Evolutionary conservation across 208 protist genomes (phyloP), one percentile per base, ranked within the genome.

Genomic region (Endotrypanum monterogeii): DNA sequence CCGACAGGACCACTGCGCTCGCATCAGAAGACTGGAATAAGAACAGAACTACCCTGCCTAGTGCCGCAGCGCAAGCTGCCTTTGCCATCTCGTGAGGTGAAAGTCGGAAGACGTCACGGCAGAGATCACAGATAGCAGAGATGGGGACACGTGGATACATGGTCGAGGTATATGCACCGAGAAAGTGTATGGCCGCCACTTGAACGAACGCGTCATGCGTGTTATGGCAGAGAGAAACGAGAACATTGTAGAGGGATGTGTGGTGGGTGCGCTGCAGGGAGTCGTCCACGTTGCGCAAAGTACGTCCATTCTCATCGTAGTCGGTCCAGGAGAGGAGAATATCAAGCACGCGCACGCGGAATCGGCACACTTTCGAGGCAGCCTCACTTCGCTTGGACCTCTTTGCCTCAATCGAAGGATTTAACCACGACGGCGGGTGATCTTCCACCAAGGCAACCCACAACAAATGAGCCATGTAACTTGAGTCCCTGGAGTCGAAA

Each of bases 251-350:
- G 16, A 96, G 82, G 28, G 62, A 9, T 30, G 60, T 71, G 71
- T 79, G 55, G 16, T 50, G 72, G 6, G 32, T 63, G 52, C 65
- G 48, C 50, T 39, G 65, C 28, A 74, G 55, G 20, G 62, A 70
- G 52, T 91, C 85, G 62, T 96, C 92, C 4, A 95, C 66, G 73
- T 93, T 90, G 41, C 87, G 83, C 72, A 96, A 79, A 35, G 92
- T 96, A 5, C 79, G 83, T 3, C 67, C 79, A 4, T 91, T 84
- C 25, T 74, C 65, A 68, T 96, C 92, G 79, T 96, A 92, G 73
- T 96, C 92, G 37, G 82, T 94, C 54, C 68, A 78, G 3, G 83
- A 78, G n/a, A 96, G 83, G 25, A 96, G 55, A n/a, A 96, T 79
- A 60, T 96, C 90, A 14, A 96, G 79, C 46, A 93, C 20, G 14